Conservation (phyloP, 805 yeast genomes). For the Torulaspora microellipsoides region DNA sequence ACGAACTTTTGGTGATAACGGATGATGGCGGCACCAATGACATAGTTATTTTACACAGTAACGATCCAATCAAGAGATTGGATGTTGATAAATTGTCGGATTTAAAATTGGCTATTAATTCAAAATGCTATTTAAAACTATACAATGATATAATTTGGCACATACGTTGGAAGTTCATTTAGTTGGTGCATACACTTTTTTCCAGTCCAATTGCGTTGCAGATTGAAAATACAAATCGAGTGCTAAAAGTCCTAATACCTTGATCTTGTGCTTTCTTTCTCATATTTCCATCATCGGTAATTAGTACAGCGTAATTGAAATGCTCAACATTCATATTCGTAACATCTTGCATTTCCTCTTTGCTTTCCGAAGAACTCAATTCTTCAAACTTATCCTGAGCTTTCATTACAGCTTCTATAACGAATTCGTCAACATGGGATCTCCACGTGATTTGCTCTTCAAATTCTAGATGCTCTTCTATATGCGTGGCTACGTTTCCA, state of each 20-base stretch:
- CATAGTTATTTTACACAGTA: slow-evolving; percentile 4
- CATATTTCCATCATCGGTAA: slow-evolving; percentile 74
- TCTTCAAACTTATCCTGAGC: slow-evolving; percentile 28
- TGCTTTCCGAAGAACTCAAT: slow-evolving; percentile 8
- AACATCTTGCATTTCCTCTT: slow-evolving; percentile 2
- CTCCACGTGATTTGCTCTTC: slow-evolving; percentile 69
- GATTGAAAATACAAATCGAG: slow-evolving; percentile 33
- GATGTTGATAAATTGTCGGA: background rate
- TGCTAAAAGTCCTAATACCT: slow-evolving; percentile 31
- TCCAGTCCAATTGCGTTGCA: slow-evolving; percentile 27
- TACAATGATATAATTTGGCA: slow-evolving; percentile 19
- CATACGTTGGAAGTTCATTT: slow-evolving; percentile 20
- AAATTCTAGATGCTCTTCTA: slow-evolving; percentile 67
- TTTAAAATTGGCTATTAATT: slow-evolving; percentile 15
- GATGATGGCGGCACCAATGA: background rate
- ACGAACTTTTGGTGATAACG: slow-evolving; percentile 9
- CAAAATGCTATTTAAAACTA: slow-evolving; percentile 14
- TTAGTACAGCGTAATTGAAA: slow-evolving; percentile 55
- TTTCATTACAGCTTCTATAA: slow-evolving; percentile 49
- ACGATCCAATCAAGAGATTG: background rate
- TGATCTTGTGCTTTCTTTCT: slow-evolving; percentile 48
- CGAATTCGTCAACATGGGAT: slow-evolving; percentile 62
- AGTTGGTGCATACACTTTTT: slow-evolving; percentile 22
- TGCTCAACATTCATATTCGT: slow-evolving; percentile 18
- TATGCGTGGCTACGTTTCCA: slow-evolving; percentile 59